Base-by-base conservation (phyloP, 78 protist genomes). In the Mastigamoeba balamuthi region DNA sequence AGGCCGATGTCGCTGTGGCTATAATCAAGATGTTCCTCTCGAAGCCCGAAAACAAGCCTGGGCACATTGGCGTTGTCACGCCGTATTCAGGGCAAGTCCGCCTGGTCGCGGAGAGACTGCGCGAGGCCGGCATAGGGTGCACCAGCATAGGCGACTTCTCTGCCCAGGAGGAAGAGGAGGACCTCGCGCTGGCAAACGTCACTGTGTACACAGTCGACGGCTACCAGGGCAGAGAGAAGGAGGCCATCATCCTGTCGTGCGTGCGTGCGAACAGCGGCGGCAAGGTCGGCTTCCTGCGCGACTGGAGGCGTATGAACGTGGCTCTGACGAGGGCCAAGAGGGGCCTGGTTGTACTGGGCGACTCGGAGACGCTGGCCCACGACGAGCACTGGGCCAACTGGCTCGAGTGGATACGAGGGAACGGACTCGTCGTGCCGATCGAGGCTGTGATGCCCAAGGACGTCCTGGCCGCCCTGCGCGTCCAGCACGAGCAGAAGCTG, bases 211-310 rank as follows among this genome's bases (percentile, higher is more conserved):
- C 83, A 7, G 83, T 78, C 28, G 83, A 78, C 6, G 81, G 68
- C 7, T 78, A 10, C 76, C 83, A 78, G n/a, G 83, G 83, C 2
- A 2, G 80, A 29, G 83, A 78, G 44, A 78, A 76, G 43, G 76
- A 78, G 28, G 35, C 37, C 28, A 73, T 79, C 58, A 2, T 79
- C n/a, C 17, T 79, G 8, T 53, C 80, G 29, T 6, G 6, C 35
- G 83, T 79, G 27, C 38, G 78, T 1, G 2, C 37, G 37, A 74
- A 79, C 43, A 2, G 25, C 10, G n/a, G 36, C 23, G 72, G 72
- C 5, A 1, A 1, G 23, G 40, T 75, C 44, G 83, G 78, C 30
- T 79, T 79, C 69, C 29, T 79, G 10, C 28, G 6, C 7, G 76
- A 75, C 43, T 3, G 39, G 82, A 1, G 77, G 2, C 53, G 83